Evolutionary conservation across 2,329 filamentous ascomycete species (phyloP), one percentile per base, ranked within the genome.

Genomic region (Alternaria sp.): DNA sequence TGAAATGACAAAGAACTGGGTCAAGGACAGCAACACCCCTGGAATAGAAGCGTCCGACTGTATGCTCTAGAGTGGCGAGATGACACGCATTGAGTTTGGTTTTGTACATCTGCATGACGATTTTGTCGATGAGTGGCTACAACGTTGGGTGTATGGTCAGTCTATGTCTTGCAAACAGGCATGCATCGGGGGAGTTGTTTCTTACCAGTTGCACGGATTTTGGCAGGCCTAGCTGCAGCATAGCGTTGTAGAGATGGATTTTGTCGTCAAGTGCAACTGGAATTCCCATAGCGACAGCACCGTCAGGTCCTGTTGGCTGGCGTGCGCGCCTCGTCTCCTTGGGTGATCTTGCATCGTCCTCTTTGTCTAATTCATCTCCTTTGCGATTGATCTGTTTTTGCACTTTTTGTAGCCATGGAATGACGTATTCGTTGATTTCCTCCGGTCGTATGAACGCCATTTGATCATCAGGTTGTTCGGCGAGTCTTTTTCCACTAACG

Each of bases 191-290:
- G n/a, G 3, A 40, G n/a, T 10, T 9, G 1, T 10, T 17, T 17
- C 36, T 40, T 40, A 40, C 36, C 9, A 50, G 52, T 25, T 69
- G 63, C 12, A 69, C 25, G 11, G 46, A 63, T 6, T 50, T 61
- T 0, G 66, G 59, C 2, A 72, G 47, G 6, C 62, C 69, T 2
- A 74, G 57, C 19, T 74, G 71, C 3, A 71, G 59, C 64, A 67
- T 69, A 10, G 61, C 62, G 46, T 70, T 71, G 56, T 74, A 74
- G 2, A 72, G 59, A 25, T 74, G 66, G 1, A 72, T 72, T 30
- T 67, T 72, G 1, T 62, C 61, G 3, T 61, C 32, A 9, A 71
- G 63, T 15, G 11, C 32, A 1, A 30, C n/a, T 5, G 70, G 70
- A 36, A 68, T 58, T 0, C 9, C 7, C 5, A 67, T 59, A 7